A percentile compares a stretch with the other conserved stretches of the same genome.
phyloP scores from a whole-genome alignment of 2,329 filamentous ascomycete genomes.

The Fusarium staphyleae region DNA sequence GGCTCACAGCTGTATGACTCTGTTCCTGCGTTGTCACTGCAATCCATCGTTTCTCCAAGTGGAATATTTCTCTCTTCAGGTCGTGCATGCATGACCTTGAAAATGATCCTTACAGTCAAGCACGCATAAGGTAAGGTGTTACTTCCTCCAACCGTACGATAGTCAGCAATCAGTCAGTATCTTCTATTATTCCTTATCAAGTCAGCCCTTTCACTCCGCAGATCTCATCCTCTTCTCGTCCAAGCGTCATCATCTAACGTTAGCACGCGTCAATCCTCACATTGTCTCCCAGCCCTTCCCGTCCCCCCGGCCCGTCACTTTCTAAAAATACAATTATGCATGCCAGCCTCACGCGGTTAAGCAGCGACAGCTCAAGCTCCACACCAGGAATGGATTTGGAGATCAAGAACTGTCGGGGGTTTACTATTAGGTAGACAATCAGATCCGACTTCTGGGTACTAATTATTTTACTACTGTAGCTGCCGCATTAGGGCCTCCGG shows the following conservation, averaged over 20 bases:
- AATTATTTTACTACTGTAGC: too few relatives aligned
- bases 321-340: slow-evolving; percentile 40
- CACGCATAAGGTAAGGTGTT: background rate
- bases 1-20: background rate
- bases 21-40: slow-evolving; percentile 8
- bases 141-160: background rate
- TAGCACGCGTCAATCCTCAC: background rate
- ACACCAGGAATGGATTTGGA: too few relatives aligned
- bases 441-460: too few relatives aligned
- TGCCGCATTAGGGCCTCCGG: slow-evolving; percentile 2
- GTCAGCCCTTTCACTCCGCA: background rate
- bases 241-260: background rate
- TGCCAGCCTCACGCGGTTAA: slow-evolving; percentile 34
- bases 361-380: too few relatives aligned
- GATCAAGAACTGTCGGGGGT: too few relatives aligned
- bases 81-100: background rate
- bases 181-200: background rate
- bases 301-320: slow-evolving; percentile 6
- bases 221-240: background rate
- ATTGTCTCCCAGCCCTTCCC: background rate
- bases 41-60: background rate
- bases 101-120: background rate
- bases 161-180: background rate
- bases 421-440: too few relatives aligned
- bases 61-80: background rate